Evolutionary conservation across 176 grass and related monocot species (phyloP), one percentile per base, ranked within the genome.

Genomic region (Bolboschoenus planiculmis): DNA sequence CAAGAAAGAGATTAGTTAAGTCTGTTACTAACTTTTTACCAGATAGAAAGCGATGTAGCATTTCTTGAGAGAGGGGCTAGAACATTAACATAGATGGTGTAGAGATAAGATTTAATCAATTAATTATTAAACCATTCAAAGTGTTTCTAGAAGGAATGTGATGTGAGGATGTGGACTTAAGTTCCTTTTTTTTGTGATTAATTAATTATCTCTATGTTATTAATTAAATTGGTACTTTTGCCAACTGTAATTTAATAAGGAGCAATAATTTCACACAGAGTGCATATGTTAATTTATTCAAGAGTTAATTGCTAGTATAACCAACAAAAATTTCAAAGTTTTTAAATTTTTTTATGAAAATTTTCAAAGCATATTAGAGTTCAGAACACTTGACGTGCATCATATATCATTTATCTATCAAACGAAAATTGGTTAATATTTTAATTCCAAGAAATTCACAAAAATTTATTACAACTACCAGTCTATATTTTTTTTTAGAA

Each of bases 1-100:
- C 40, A 29, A 46, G 40, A 27, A 74, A 74, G 40, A 74, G 68
- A 74, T 74, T 74, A 74, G 68, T 74, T 74, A 74, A 74, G 42
- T 14, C 68, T 47, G 68, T 74, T 74, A 74, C 26, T 2, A 26
- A 11, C 40, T 46, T 74, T 73, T 1, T 1, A 73, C 68, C 10
- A 14, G n/a, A 73, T 44, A 47, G 68, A 73, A 44, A 73, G 68
- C 40, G 68, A 73, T 47, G 10, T 73, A 46, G 39, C 40, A 46
- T 73, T 73, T 27, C 68, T 74, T 74, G 68, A 40, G 4, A n/a
- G 11, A 27, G 68, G 68, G 37, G 40, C 10, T 47, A 27, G 4
- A 71, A 10, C 18, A 72, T 73, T n/a, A 43, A 26, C 67, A 44
- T 3, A 44, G 37, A 39, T n/a, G 30, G 30, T 31, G 46, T 53